phyloP scores from a whole-genome alignment of 306 rosid genomes.

The Cicer cuneatum region DNA sequence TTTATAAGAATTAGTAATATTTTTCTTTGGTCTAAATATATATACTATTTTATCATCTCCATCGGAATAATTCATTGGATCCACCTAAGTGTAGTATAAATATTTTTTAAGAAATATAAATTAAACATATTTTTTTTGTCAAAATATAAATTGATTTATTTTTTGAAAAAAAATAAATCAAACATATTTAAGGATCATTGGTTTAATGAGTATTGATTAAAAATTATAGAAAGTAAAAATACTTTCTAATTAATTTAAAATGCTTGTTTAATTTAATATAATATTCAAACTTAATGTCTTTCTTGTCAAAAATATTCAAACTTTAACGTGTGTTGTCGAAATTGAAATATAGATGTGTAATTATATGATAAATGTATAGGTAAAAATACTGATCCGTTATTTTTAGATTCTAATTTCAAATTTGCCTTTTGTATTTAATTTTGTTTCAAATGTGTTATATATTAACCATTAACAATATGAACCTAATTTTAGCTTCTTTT shows the following conservation, averaged over 20 bases:
- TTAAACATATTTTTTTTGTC: too few species aligned
- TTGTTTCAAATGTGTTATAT: background rate
- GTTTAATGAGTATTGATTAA: background rate
- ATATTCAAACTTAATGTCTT: background rate
- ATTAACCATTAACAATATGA: background rate
- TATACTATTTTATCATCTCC: too few species aligned
- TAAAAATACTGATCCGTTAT: too few species aligned
- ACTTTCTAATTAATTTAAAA: background rate
- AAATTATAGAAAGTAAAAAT: background rate
- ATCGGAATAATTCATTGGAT: too few species aligned
- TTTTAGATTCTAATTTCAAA: too few species aligned
- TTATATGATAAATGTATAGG: background rate
- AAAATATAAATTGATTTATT: too few species aligned
- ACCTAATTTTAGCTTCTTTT: background rate
- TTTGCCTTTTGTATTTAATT: background rate
- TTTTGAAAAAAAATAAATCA: constrained; percentile 1
- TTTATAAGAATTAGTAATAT: too few species aligned
- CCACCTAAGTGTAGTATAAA: too few species aligned
- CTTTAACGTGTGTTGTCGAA: background rate
- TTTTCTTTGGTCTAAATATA: too few species aligned
- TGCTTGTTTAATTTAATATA: background rate
- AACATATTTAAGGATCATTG: background rate
- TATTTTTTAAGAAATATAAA: too few species aligned
- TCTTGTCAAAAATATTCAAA: background rate
- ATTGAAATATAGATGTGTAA: background rate